Evolutionary conservation across 2,329 filamentous ascomycete genomes (phyloP).

Genomic region (Cladophialophora carrionii): DNA sequence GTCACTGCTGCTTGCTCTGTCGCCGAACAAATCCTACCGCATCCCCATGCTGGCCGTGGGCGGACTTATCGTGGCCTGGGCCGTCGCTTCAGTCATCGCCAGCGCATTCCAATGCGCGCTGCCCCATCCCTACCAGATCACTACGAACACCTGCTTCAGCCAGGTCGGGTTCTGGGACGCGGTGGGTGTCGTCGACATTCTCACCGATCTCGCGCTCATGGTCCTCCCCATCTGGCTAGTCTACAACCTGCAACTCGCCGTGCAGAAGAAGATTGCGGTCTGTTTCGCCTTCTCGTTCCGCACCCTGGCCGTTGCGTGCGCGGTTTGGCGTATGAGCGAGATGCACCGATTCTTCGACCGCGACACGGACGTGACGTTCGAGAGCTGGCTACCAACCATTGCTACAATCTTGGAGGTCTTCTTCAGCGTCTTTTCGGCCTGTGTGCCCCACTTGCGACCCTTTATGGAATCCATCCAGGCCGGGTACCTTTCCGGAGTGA

Average conservation of each 20-base stretch:
- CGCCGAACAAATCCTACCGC: conserved; percentile 26
- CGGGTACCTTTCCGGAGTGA: conserved; percentile 27
- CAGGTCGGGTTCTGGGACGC: conserved; percentile 34
- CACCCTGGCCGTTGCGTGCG: conserved; percentile 17
- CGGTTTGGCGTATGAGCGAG: conserved; percentile 23
- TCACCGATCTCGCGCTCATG: conserved; percentile 35
- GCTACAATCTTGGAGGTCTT: conserved; percentile 27
- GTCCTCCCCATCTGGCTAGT: conserved; percentile 36
- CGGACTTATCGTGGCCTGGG: conserved; percentile 31
- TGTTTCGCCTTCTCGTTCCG: conserved; percentile 31
- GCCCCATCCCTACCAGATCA: conserved; percentile 26
- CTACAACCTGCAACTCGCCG: conserved; percentile 32
- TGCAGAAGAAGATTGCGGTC: conserved; percentile 35
- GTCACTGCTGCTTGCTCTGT: conserved; percentile 21
- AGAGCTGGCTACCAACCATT: conserved; percentile 28
- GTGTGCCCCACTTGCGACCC: conserved; percentile 27
- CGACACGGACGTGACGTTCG: conserved; percentile 22
- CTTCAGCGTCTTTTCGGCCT: conserved; percentile 24
- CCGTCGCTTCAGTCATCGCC: conserved; percentile 27
- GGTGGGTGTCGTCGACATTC: conserved; percentile 32
- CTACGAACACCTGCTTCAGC: conserved; percentile 32
- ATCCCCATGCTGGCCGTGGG: conserved; percentile 27
- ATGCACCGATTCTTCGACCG: conserved; percentile 24
- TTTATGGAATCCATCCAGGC: conserved; percentile 33
- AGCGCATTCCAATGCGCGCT: conserved; percentile 38